phyloP scores from a whole-genome alignment of 1,284 basidiomycete species.

The Tilletia indica region DNA sequence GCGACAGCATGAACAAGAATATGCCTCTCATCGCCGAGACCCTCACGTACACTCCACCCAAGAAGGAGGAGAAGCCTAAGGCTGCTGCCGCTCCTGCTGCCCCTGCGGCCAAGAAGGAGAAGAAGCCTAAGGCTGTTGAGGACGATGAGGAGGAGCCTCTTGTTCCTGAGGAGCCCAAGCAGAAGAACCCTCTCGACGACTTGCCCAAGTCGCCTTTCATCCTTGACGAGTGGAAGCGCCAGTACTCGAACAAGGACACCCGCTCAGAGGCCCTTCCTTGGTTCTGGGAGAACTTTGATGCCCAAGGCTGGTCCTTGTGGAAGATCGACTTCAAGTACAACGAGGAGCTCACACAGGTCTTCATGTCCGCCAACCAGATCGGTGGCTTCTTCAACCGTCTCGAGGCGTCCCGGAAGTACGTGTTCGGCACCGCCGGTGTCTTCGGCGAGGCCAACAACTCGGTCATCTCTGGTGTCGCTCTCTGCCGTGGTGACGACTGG shows the following conservation, averaged over 20 bases:
- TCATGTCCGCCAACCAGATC: constrained; percentile 67
- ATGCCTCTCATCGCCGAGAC: constrained; percentile 63
- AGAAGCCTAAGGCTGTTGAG: constrained; percentile 61
- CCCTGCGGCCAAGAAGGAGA: constrained; percentile 62
- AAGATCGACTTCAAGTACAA: constrained; percentile 96
- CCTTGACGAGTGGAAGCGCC: constrained; percentile 96
- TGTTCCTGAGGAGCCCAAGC: constrained; percentile 65
- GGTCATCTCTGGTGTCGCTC: constrained; percentile 67
- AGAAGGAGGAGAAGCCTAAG: constrained; percentile 61
- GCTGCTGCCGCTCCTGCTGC: constrained; percentile 54
- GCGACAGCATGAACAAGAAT: constrained; percentile 56
- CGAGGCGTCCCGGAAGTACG: constrained; percentile 58
- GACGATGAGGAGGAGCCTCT: constrained; percentile 63
- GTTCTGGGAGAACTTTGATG: constrained; percentile 70
- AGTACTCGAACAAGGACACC: constrained; percentile 96
- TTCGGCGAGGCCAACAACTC: constrained; percentile 74
- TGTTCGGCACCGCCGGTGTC: constrained; percentile 89
- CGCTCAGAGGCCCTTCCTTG: constrained; percentile 46
- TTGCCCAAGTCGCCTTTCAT: constrained; percentile 89
- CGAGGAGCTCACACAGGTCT: constrained; percentile 78
- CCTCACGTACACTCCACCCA: constrained; percentile 57
- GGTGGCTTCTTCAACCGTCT: constrained; percentile 93
- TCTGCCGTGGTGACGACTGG: constrained; percentile 70
- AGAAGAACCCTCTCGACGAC: constrained; percentile 88
- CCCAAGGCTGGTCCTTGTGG: constrained; percentile 85